Conservation (phyloP, 1,139 yeast species). For the Lodderomyces metapsilosis region DNA sequence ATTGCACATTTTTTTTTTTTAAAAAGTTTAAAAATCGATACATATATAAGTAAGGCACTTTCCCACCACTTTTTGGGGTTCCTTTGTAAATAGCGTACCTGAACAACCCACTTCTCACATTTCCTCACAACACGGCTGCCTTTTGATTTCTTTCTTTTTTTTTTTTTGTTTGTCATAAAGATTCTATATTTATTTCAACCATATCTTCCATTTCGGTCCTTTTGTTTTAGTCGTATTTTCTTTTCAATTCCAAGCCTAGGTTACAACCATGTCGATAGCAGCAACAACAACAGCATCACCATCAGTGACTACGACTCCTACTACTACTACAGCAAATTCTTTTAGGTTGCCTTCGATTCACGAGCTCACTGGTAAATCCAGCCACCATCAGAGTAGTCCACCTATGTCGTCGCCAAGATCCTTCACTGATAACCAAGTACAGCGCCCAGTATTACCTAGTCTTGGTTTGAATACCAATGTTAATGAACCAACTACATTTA, state of each 20-base stretch:
- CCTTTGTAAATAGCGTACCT: no score
- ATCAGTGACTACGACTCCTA: no score
- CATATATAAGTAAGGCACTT: not conserved
- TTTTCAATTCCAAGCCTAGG: not conserved
- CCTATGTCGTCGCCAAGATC: conserved; percentile 9
- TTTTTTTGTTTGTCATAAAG: no score
- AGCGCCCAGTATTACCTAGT: conserved; percentile 10
- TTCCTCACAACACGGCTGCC: not conserved
- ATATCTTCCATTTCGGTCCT: no score
- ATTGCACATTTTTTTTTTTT: no score
- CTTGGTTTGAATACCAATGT: conserved; percentile 2
- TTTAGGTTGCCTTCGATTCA: conserved; percentile 35
- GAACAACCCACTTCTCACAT: no score
- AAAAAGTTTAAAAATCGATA: not conserved
- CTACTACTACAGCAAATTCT: conserved; percentile 9
- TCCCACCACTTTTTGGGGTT: not conserved
- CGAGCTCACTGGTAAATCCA: conserved; percentile 26
- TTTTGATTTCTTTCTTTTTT: no score
- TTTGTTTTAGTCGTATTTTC: no score
- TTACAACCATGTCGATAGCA: not conserved
- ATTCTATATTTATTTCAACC: not conserved
- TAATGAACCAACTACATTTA: conserved; percentile 8
- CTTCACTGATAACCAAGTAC: not conserved
- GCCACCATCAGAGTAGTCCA: conserved; percentile 4
- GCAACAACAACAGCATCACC: no score